Base-by-base conservation (phyloP, 2,329 filamentous ascomycete genomes). In the Ceratocystiopsis sp. region DNA sequence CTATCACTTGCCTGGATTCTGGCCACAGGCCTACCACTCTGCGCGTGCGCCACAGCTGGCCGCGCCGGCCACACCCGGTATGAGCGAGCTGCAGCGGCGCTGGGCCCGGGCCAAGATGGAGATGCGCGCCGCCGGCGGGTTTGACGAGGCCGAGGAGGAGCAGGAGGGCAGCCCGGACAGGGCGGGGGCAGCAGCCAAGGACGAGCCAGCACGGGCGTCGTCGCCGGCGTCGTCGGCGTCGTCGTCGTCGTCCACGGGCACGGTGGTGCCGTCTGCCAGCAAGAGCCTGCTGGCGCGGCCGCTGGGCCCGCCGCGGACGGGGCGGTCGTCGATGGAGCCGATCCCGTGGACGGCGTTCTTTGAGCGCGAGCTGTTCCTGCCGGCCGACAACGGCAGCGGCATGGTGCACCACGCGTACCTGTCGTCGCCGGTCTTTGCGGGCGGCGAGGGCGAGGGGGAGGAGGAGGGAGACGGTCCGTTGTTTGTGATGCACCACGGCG, bases 401-500 rank as follows among this genome's bases (percentile, higher is more conserved):
- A 72, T 84, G 37, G 73, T 68, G 42, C 81, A 87, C 56, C 91
- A 98, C 64, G 83, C 75, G 45, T 96, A 96, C 59, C 68, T 96
- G 37, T 94, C 78, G 17, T 85, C 86, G 1, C 87, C 89, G 10
- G 70, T 71, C 37, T 29, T 29, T 29, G 25, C 25, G 25, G 25
- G 25, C 25, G 25, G 25, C 7, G 9, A 29, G 5, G 25, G 10
- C 25, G 25, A 11, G 7, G 25, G 7, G 6, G 25, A 29, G 7
- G 9, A 29, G 19, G 19, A 21, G 19, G 77, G 71, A 35, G 71
- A 72, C 48, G 84, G 81, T 0, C 86, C 89, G 0, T 67, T 98
- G 6, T 87, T 98, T 59, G 80, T 96, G 46, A 84, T 83, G 62
- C 91, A 98, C 57, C 91, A 98, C 61, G 91, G 91, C 35, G 91